These are phyloP conservation scores for Corylus avellana DNA, from an alignment of 306 rosid species.

Conservation along the genomic window DNA sequence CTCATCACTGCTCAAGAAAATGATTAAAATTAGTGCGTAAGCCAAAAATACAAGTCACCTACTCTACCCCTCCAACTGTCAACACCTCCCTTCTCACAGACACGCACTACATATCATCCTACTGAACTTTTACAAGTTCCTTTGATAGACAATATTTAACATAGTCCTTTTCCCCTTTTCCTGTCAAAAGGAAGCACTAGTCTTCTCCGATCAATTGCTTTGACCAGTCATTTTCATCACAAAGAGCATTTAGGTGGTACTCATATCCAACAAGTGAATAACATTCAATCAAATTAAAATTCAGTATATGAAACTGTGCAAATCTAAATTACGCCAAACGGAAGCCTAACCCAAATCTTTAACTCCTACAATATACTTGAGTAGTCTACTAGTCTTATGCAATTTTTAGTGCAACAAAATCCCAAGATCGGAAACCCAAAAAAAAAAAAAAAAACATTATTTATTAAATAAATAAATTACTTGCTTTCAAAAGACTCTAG, in stretches of 20 bases:
- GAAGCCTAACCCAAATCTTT: neutral
- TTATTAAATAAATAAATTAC: neutral
- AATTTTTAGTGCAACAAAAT: neutral
- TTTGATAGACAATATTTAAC: neutral
- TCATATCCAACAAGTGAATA: neutral
- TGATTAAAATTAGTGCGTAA: neutral
- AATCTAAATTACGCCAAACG: neutral
- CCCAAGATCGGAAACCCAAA: neutral
- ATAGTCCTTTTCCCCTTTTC: neutral
- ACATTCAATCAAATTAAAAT: neutral
- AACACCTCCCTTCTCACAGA: neutral
- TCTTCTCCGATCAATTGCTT: neutral
- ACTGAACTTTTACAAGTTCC: neutral
- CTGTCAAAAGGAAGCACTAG: neutral
- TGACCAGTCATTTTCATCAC: neutral
- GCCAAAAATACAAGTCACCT: neutral
- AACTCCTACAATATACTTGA: neutral
- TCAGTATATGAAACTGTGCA: neutral
- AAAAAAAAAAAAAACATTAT: neutral
- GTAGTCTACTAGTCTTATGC: neutral
- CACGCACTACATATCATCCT: no score
- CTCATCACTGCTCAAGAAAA: slow-evolving; percentile 40
- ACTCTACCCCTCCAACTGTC: neutral
- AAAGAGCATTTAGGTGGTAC: neutral
- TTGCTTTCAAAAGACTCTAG: neutral